Evolutionary conservation across 768 basidiomycete genomes (phyloP), one percentile per base, ranked within the genome.

Genomic region (Suillus luteus): DNA sequence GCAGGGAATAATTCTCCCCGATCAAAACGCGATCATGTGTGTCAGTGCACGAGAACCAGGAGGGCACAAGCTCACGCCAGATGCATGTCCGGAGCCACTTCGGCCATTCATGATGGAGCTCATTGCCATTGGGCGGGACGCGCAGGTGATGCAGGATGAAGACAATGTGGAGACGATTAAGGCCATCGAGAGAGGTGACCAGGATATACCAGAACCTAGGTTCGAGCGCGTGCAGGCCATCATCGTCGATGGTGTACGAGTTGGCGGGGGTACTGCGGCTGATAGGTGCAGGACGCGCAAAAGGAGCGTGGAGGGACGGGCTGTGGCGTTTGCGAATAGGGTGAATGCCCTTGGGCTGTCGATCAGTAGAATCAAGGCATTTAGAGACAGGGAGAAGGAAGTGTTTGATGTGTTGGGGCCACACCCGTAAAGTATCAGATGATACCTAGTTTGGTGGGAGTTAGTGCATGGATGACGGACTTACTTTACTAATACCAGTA

Each of bases 21-120:
- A 58, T 58, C 40, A 58, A 22, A 41, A 41, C 7, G 57, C 38
- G 24, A 58, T 61, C 48, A 61, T 61, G 60, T 58, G 57, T 1
- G 57, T 58, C 57, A 86, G 88, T 37, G 57, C 38, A 31, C 57
- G 57, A 19, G 57, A 58, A 17, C 85, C 90, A 0, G 78, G 86
- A 1, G 89, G 89, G 1, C 74, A 81, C 59, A 76, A 76, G 0
- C 75, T 95, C 6, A 84, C 86, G 0, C 68, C 90, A 0, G 72
- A 61, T 0, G 83, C 88, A 59, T 93, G 91, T 61, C 92, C 92
- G 0, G 73, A 72, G 0, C 79, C 80, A 33, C 78, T 94, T 5
- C 79, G 82, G 1, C 89, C 90, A n/a, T 82, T 94, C 68, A 91
- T 95, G 86, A 41, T 62, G 9, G 89, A 90, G 72, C 78, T 93